These are phyloP conservation scores for Mortierella sp. DNA, from an alignment of 371 early-diverging fungal genomes.

Conservation along the genomic window DNA sequence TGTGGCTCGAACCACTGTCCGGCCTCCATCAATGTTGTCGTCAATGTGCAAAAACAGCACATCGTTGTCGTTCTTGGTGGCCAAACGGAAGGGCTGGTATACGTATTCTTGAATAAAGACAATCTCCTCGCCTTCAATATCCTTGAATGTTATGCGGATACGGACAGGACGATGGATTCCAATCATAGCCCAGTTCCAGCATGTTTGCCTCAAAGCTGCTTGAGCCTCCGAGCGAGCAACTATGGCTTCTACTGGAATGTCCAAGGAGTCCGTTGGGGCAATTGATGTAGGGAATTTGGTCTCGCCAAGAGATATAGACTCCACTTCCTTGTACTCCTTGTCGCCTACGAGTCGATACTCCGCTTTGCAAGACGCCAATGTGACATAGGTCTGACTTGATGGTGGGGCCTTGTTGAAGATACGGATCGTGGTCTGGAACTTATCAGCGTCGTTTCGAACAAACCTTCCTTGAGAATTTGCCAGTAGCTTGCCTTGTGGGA, in stretches of 20 bases:
- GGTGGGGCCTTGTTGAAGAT: conserved; percentile 53
- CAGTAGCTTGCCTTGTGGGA: conserved; percentile 41
- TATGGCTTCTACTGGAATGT: conserved; percentile 38
- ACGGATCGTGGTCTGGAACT: conserved; percentile 44
- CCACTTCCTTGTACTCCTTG: conserved; percentile 35
- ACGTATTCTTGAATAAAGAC: conserved; percentile 53
- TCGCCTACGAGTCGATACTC: conserved; percentile 57
- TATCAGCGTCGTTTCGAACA: conserved; percentile 39
- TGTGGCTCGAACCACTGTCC: conserved; percentile 19
- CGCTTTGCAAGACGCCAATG: conserved; percentile 45
- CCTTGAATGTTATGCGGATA: conserved; percentile 47
- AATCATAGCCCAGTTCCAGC: conserved; percentile 50
- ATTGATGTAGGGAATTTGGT: conserved; percentile 48
- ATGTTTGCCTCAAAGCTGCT: conserved; percentile 23
- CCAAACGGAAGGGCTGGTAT: conserved; percentile 30
- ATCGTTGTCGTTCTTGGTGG: conserved; percentile 40
- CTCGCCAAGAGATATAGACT: conserved; percentile 16
- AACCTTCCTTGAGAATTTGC: conserved; percentile 39
- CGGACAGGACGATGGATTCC: conserved; percentile 54
- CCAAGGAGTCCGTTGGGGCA: conserved; percentile 42
- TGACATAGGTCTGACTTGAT: conserved; percentile 35
- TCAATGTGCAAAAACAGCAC: conserved; percentile 51
- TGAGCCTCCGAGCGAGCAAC: conserved; percentile 44
- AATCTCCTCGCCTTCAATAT: conserved; percentile 53
- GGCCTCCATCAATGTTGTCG: conserved; percentile 21